Percentiles rank a stretch among this genome's conserved stretches.
Evolutionary conservation across 805 yeast genomes (phyloP).

Genomic region (Yarrowia sp.): DNA sequence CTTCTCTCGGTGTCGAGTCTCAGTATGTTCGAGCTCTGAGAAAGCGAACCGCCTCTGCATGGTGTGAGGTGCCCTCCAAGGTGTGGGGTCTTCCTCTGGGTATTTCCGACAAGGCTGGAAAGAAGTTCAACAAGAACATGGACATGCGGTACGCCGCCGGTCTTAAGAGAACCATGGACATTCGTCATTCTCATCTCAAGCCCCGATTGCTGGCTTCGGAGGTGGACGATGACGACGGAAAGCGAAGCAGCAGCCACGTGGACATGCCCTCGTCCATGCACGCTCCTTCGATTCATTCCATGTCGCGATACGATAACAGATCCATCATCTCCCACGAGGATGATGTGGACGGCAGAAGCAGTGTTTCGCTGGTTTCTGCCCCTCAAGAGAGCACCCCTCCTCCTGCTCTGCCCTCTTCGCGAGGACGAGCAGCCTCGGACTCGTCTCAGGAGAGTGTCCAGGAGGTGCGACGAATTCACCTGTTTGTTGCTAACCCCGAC

Average conservation of each 20-base stretch:
- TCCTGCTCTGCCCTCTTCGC: conserved; percentile 2
- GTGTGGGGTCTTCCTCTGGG: conserved; percentile 48
- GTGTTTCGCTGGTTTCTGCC: conserved; percentile 24
- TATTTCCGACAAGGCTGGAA: conserved; percentile 41
- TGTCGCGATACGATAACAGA: conserved; percentile 27
- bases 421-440: conserved; percentile 43
- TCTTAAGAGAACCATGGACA: conserved; percentile 50
- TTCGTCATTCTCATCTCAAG: conserved; percentile 52
- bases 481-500: conserved; percentile 53
- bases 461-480: conserved; percentile 49
- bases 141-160: conserved; percentile 40
- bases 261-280: conserved; percentile 21
- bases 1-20: conserved; percentile 25
- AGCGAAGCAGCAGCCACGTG: conserved; percentile 25
- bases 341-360: conserved; percentile 9
- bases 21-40: conserved; percentile 48
- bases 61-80: conserved; percentile 45
- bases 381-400: conserved; percentile 28
- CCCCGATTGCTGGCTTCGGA: conserved; percentile 67
- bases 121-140: conserved; percentile 44
- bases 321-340: conserved; percentile 30
- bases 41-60: conserved; percentile 46
- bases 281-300: conserved; percentile 20
- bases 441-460: conserved; percentile 47
- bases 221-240: conserved; percentile 30